Evolutionary conservation across 345 rosid species (phyloP).

Genomic region (Conringia planisiliqua): DNA sequence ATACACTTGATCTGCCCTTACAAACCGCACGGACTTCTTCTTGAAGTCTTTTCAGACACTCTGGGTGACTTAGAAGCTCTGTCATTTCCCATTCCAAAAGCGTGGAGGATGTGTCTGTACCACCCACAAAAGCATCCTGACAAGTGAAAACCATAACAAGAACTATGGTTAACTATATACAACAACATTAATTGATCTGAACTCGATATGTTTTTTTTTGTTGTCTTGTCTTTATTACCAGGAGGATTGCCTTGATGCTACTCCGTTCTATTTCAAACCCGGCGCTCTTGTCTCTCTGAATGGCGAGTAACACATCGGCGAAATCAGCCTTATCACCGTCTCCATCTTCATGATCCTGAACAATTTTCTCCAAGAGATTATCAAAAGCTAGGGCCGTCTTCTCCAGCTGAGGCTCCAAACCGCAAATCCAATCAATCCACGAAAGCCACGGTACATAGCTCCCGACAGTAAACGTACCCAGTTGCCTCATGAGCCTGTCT

Average conservation of each 20-base stretch:
- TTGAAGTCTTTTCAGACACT: slow-evolving; percentile 29
- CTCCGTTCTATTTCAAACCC: slow-evolving; percentile 32
- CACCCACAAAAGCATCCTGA: slow-evolving; percentile 46
- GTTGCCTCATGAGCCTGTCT: slow-evolving; percentile 23
- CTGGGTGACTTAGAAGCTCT: slow-evolving; percentile 39
- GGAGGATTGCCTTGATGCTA: slow-evolving; percentile 41
- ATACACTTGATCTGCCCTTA: slow-evolving; percentile 2
- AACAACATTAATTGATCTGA: background rate
- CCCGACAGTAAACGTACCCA: slow-evolving; percentile 42
- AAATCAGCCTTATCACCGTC: background rate
- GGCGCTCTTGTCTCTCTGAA: slow-evolving; percentile 31
- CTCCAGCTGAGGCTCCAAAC: slow-evolving; percentile 20
- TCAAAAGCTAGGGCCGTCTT: slow-evolving; percentile 33
- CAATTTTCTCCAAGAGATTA: slow-evolving; percentile 28
- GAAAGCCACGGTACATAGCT: slow-evolving; percentile 54
- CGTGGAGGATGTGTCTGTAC: slow-evolving; percentile 37
- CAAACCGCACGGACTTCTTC: slow-evolving; percentile 27
- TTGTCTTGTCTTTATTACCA: slow-evolving; percentile 29
- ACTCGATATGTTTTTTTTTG: background rate
- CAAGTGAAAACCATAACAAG: background rate
- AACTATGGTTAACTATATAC: background rate
- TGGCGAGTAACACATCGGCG: slow-evolving; percentile 25
- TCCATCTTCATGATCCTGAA: slow-evolving; percentile 28
- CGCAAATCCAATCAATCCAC: slow-evolving; percentile 39
- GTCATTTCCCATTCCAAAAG: slow-evolving; percentile 48